Base-by-base conservation (phyloP, 2,329 filamentous ascomycete genomes). In the Penicillium sclerotigenum region DNA sequence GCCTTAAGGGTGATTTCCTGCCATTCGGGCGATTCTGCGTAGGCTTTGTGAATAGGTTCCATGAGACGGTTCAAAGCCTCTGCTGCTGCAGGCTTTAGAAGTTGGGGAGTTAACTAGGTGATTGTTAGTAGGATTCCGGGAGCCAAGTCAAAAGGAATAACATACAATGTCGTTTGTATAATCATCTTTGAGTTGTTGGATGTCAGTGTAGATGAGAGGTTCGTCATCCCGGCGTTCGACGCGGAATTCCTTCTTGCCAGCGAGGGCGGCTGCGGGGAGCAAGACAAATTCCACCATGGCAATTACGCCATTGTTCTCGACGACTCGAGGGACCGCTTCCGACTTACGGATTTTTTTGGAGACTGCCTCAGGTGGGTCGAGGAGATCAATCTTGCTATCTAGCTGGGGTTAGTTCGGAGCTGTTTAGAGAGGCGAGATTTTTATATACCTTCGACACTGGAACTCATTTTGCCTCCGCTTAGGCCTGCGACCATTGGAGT, bases 401-500 rank as follows among this genome's bases (percentile, higher is more conserved):
- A 61, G 52, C 40, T 3, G 13, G 16, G 7, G 10, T 60, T 56
- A 58, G 31, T 31, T 36, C 14, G 14, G 11, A 42, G 9, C 8
- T 1, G 9, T n/a, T n/a, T 8, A n/a, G 22, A 28, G n/a, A n/a
- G n/a, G n/a, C 14, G 40, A 28, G 22, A 42, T 28, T 28, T 28
- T 26, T 9, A 20, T 14, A 14, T 67, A 70, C 68, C 71, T 62
- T 67, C 76, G 57, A 87, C 84, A 66, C 85, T 88, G 14, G 87
- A 83, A 68, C 84, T 88, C 91, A 96, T 96, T 80, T 97, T 97
- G 60, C 85, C 88, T 36, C 90, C 87, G 62, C 83, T 80, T 11
- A 97, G 79, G 40, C 94, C 93, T 0, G 92, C 87, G n/a, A 97
- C 89, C 88, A 97, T 96, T 20, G 90, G 86, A 74, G 91, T 91